Base-by-base conservation (phyloP, 495 filamentous ascomycete species). In the Margaritispora aquatica region DNA sequence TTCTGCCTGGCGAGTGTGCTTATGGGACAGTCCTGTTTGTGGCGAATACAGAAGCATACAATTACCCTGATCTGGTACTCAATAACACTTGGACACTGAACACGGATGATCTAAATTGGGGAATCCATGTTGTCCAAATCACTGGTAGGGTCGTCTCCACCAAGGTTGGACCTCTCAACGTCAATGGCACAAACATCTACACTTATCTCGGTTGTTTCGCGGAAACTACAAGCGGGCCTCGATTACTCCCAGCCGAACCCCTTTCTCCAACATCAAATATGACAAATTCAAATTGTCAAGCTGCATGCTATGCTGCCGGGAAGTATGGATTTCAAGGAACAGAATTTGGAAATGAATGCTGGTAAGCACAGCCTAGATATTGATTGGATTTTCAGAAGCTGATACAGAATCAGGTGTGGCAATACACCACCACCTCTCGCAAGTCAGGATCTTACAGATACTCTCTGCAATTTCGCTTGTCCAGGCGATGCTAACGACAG, bases 401-500 rank as follows among this genome's bases (percentile, higher is more conserved):
- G n/a, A n/a, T n/a, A n/a, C n/a, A n/a, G n/a, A n/a, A 34, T 34
- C 5, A 34, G 29, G 29, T 34, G 29, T 34, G 29, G 29, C 29
- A 34, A 34, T 34, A 64, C 59, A 26, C 64, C 71, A 31, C 72
- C 75, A 20, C 66, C 62, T 19, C n/a, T 55, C 47, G 54, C 60
- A 24, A 59, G 24, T 38, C 63, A 61, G 31, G 55, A 55, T 56
- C 21, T 55, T 9, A 55, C 51, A 53, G 63, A 59, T 51, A 41
- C 57, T n/a, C 9, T 36, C 7, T 65, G 63, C 24, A 65, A 62
- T 62, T 74, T 77, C 63, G 64, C 71, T 22, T 85, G 82, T 69
- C 59, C 66, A 26, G 77, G 76, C 26, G 62, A 75, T 34, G 48
- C 55, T 3, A 64, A 41, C 34, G 59, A 77, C 56, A 69, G 69